These are phyloP conservation scores for Raphidocelis subcapitata DNA, from an alignment of 139 green algal genomes.

Conservation along the genomic window DNA sequence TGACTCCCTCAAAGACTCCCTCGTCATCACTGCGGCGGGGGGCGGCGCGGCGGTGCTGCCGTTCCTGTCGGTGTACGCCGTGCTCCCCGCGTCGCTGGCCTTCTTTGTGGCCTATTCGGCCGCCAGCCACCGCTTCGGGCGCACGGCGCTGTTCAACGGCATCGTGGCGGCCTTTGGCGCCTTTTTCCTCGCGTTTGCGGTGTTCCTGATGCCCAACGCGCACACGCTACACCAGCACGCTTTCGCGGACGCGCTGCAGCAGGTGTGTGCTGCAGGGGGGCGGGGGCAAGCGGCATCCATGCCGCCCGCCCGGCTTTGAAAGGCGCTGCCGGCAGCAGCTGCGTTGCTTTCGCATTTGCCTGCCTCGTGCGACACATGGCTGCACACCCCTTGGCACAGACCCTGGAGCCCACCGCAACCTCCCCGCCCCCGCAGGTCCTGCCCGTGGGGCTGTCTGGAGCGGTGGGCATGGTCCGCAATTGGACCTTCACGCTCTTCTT, in stretches of 20 bases:
- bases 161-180: conserved; percentile 78
- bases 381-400: not conserved
- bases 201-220: conserved; percentile 82
- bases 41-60: conserved; percentile 65
- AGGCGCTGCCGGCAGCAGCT: no score
- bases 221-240: conserved; percentile 69
- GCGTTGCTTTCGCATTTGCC: no score
- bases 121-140: conserved; percentile 59
- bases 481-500: conserved; percentile 98
- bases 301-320: no score
- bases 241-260: conserved; percentile 39
- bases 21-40: conserved; percentile 86
- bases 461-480: conserved; percentile 86
- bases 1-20: conserved; percentile 89
- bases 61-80: conserved; percentile 88
- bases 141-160: conserved; percentile 84
- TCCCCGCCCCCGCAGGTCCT: conserved; percentile 27
- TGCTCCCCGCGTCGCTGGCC: conserved; percentile 80
- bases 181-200: conserved; percentile 83
- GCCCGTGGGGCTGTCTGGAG: conserved; percentile 58
- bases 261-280: conserved; percentile 12
- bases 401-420: not conserved
- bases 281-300: not conserved
- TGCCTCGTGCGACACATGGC: not conserved
- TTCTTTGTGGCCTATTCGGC: conserved; percentile 80